Base-by-base conservation (phyloP, 805 yeast genomes). In the Middelhovenomyces tepae region DNA sequence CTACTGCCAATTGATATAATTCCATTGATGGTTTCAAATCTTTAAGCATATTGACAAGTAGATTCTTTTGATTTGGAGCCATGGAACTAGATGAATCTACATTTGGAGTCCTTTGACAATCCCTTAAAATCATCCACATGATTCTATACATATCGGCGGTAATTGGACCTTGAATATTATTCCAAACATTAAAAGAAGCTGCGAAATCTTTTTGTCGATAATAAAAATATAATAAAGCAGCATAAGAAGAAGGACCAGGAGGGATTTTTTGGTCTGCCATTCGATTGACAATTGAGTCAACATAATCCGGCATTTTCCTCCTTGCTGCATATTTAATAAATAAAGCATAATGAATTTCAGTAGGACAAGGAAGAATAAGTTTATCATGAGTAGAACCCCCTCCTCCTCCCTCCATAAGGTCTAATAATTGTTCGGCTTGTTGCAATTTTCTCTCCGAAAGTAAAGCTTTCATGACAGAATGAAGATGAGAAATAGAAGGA, bases 301-400 rank as follows among this genome's bases (percentile, higher is more conserved):
- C 37, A 16, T 32, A 24, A 2, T 17, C 30, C 9, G 29, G 35
- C 22, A 34, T 34, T 10, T 40, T 35, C 13, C 39, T 30, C 13
- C 41, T 22, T 10, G 45, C 44, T 5, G 37, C 44, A 27, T 46
- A 29, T 27, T 36, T 44, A 5, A 47, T 31, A 23, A 47, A 40
- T 11, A 39, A 22, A 7, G 43, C 37, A 27, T 47, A 47, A 18
- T 35, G 28, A 10, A 22, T 16, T 2, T 41, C 26, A 6, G 35
- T 32, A 10, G 40, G 37, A 18, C 28, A 11, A 9, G 48, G 48
- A 8, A 17, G 31, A 16, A 19, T 16, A 10, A 27, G 13, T 23
- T 28, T 24, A 26, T 20, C 24, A 13, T 16, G 7, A n/a, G n/a
- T n/a, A n/a, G n/a, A n/a, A 4, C 13, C 27, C 13, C 22, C 20